Percentiles rank a stretch among this genome's conserved stretches.
Conservation (phyloP, 1,284 basidiomycete species). For the Schizophyllum amplum region DNA sequence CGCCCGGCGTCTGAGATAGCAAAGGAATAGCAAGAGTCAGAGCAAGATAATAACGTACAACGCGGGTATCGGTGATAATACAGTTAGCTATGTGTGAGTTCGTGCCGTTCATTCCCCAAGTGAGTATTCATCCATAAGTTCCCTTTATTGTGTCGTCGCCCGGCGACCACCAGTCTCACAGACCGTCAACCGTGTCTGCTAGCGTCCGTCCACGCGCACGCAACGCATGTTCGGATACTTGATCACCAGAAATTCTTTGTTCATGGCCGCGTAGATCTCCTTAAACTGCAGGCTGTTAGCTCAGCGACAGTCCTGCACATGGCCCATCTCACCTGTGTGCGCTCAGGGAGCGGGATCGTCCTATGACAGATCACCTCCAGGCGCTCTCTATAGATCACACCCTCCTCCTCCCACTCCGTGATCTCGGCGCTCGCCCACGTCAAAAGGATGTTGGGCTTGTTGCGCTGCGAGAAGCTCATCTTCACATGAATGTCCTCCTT, state of each 20-base stretch:
- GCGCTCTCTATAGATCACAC: not conserved
- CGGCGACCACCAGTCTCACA: not conserved
- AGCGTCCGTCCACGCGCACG: not conserved
- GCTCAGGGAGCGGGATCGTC: not conserved
- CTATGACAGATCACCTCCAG: slow-evolving; percentile 1
- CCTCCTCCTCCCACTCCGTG: not conserved
- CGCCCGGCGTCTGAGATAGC: not conserved
- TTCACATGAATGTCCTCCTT: not conserved
- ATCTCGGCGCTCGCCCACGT: not conserved
- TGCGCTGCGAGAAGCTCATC: not conserved
- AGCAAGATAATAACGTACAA: not conserved
- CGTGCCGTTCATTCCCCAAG: not conserved
- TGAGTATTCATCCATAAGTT: not conserved
- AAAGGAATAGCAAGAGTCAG: not conserved
- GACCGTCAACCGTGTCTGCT: not conserved
- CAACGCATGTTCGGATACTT: not conserved
- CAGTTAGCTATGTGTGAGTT: not conserved
- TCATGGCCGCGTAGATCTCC: not conserved
- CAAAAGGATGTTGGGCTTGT: not conserved
- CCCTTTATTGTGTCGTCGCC: not conserved
- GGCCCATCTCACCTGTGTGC: not conserved
- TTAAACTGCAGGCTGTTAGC: not conserved
- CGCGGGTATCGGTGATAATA: not conserved
- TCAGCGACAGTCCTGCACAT: not conserved
- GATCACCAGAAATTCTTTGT: not conserved